A percentile compares a stretch with the other conserved stretches of the same genome.
These are phyloP conservation scores for Colletotrichum endophyticum DNA, from an alignment of 2,329 filamentous ascomycete genomes.

Conservation along the genomic window DNA sequence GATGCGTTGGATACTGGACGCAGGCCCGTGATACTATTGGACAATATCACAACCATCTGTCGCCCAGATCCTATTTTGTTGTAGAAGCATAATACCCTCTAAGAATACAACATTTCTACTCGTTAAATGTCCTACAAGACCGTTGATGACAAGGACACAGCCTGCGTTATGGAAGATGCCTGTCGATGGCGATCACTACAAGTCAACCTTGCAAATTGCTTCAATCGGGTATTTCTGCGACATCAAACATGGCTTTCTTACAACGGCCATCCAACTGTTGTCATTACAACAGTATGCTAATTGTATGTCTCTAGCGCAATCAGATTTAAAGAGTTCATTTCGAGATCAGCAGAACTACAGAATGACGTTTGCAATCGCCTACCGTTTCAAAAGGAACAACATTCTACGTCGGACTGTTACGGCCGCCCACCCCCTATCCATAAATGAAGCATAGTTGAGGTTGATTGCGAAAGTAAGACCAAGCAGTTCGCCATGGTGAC, in stretches of 20 bases:
- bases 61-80: background rate
- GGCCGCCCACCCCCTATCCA: background rate
- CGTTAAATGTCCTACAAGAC: background rate
- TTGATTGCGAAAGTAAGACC: rapidly evolving
- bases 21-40: rapidly evolving
- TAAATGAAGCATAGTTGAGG: background rate
- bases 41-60: background rate
- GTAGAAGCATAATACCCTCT: background rate
- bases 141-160: background rate
- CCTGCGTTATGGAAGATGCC: background rate
- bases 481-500: rapidly evolving
- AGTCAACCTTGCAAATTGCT: background rate
- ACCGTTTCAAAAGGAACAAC: background rate
- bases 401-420: background rate
- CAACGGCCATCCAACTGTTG: no score
- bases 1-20: background rate
- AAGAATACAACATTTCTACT: background rate
- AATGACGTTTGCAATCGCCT: background rate
- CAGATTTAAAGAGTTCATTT: background rate
- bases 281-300: background rate
- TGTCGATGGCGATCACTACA: background rate
- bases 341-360: rapidly evolving
- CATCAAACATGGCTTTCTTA: background rate
- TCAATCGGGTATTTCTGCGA: background rate
- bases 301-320: rapidly evolving